These are phyloP conservation scores for Fusarium continuum DNA, from an alignment of 2,329 filamentous ascomycete species.

Conservation along the genomic window DNA sequence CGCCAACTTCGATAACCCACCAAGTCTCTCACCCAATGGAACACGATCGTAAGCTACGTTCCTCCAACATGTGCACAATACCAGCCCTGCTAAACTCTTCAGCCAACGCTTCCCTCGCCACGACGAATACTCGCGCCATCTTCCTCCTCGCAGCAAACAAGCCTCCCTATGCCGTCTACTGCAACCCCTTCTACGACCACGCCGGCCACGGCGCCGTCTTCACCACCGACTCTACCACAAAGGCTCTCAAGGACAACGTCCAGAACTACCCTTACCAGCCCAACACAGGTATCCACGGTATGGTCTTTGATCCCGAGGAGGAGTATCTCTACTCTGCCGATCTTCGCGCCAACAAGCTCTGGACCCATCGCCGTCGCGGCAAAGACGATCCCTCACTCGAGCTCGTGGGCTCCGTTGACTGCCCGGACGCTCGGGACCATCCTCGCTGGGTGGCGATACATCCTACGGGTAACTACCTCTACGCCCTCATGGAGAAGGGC, in stretches of 20 bases:
- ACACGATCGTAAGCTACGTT: slow-evolving; percentile 71
- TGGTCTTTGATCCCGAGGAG: slow-evolving; percentile 80
- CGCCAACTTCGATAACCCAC: slow-evolving; percentile 79
- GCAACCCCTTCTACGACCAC: slow-evolving; percentile 89
- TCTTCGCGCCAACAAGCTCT: slow-evolving; percentile 80
- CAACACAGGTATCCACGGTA: slow-evolving; percentile 79
- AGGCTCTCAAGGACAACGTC: slow-evolving; percentile 69
- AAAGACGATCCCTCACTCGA: slow-evolving; percentile 56
- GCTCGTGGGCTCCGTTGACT: slow-evolving; percentile 76
- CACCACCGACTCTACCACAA: slow-evolving; percentile 61
- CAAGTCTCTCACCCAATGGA: slow-evolving; percentile 78
- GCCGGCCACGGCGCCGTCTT: slow-evolving; percentile 85
- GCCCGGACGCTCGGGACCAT: slow-evolving; percentile 76
- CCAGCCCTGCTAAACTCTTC: slow-evolving; percentile 4
- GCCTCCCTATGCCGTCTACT: slow-evolving; percentile 84
- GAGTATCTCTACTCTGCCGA: slow-evolving; percentile 83
- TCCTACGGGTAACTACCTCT: slow-evolving; percentile 79
- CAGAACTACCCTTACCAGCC: slow-evolving; percentile 79
- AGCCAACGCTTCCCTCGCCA: slow-evolving; percentile 73
- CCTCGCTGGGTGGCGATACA: slow-evolving; percentile 90
- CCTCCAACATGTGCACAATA: not conserved
- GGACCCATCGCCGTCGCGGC: slow-evolving; percentile 79
- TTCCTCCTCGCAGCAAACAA: slow-evolving; percentile 84
- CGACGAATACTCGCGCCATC: slow-evolving; percentile 87
- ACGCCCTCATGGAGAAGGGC: slow-evolving; percentile 89